Percentiles rank a stretch among this genome's conserved stretches.
phyloP scores from a whole-genome alignment of 2,329 filamentous ascomycete genomes.

The Penicillium sp. region DNA sequence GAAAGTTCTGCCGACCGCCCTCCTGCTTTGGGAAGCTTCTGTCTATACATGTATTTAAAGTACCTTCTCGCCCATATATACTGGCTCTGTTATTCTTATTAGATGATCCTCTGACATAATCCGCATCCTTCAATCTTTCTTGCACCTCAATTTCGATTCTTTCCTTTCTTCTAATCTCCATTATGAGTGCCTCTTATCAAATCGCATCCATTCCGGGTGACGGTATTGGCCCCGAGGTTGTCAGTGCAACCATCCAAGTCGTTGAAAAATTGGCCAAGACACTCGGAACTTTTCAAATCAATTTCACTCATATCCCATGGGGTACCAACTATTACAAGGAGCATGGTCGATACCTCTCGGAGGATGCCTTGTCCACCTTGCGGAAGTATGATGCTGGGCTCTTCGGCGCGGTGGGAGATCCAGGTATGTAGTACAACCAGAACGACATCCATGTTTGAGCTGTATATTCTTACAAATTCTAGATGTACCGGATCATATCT shows the following conservation, averaged over 20 bases:
- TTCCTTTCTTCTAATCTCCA: background rate
- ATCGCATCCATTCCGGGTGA: conserved; percentile 65
- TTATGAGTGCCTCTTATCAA: conserved; percentile 37
- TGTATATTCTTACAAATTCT: conserved; percentile 5
- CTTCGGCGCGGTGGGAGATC: conserved; percentile 62
- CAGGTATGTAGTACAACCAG: conserved; percentile 37
- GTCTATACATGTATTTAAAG: background rate
- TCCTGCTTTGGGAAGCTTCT: background rate
- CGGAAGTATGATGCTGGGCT: conserved; percentile 57
- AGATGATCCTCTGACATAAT: fast-evolving
- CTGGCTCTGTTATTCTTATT: background rate
- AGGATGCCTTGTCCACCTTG: conserved; percentile 52
- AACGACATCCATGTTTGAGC: no score
- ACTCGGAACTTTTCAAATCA: conserved; percentile 49
- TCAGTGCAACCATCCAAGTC: conserved; percentile 55
- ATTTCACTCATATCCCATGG: conserved; percentile 51
- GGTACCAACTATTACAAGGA: conserved; percentile 47
- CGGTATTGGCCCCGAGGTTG: conserved; percentile 65
- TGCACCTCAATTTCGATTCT: background rate
- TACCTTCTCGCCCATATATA: background rate
- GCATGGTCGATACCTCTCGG: conserved; percentile 55
- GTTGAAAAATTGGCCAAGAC: conserved; percentile 48
- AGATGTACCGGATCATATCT: conserved; percentile 60
- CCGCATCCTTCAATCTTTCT: background rate
- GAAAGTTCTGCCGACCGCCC: conserved; percentile 20